Evolutionary conservation across 805 yeast species (phyloP).

Genomic region (Candida endomychidarum): DNA sequence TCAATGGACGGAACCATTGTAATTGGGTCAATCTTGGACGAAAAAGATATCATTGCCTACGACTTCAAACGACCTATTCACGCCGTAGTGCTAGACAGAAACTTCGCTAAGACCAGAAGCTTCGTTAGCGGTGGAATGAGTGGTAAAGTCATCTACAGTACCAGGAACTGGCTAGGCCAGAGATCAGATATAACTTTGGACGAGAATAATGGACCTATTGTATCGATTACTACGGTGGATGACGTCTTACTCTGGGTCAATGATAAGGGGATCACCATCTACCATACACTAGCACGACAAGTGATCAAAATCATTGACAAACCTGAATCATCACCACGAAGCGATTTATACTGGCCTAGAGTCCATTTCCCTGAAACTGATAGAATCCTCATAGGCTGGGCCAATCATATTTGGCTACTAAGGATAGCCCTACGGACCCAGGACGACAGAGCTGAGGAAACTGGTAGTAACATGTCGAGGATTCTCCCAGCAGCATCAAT

Average conservation of each 20-base stretch:
- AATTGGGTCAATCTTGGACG: conserved; percentile 65
- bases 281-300: conserved; percentile 53
- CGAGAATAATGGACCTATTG: conserved; percentile 66
- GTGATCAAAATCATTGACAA: conserved; percentile 53
- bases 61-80: conserved; percentile 89
- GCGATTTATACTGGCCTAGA: conserved; percentile 85
- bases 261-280: conserved; percentile 73
- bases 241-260: conserved; percentile 80
- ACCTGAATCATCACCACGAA: conserved; percentile 57
- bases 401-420: conserved; percentile 69
- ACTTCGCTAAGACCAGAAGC: conserved; percentile 58
- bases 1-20: conserved; percentile 94
- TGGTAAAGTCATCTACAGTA: conserved; percentile 74
- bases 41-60: conserved; percentile 64
- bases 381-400: conserved; percentile 80
- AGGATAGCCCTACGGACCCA: conserved; percentile 37
- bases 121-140: conserved; percentile 90
- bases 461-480: conserved; percentile 27
- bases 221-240: conserved; percentile 61
- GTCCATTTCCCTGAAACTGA: conserved; percentile 64
- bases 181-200: conserved; percentile 67
- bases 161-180: conserved; percentile 84
- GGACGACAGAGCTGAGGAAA: conserved; percentile 14
- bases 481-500: conserved; percentile 55
- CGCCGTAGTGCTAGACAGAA: conserved; percentile 76